Evolutionary conservation across 306 rosid species (phyloP).

Genomic region (Cercis canadensis): DNA sequence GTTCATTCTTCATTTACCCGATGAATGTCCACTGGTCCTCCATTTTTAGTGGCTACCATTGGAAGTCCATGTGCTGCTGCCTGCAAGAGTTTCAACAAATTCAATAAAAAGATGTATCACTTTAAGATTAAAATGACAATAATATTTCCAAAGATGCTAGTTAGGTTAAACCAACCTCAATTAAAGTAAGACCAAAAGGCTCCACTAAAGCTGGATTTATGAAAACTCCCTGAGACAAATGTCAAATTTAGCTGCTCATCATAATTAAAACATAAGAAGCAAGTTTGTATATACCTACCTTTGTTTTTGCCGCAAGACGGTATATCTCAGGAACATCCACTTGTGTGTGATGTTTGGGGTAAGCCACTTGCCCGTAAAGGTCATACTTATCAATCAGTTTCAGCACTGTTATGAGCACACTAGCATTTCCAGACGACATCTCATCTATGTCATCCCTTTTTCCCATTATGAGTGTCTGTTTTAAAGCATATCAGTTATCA

Average conservation of each 20-base stretch:
- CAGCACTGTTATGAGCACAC: slow-evolving; percentile 77
- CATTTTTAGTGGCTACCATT: slow-evolving; percentile 90
- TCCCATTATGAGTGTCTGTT: slow-evolving; percentile 86
- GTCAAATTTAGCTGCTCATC: slow-evolving; percentile 33
- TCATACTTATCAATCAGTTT: slow-evolving; percentile 88
- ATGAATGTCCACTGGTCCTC: slow-evolving; percentile 94
- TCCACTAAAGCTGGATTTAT: slow-evolving; percentile 94
- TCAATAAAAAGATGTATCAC: slow-evolving; percentile 6
- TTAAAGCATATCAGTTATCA: slow-evolving; percentile 21
- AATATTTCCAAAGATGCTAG: slow-evolving; percentile 14
- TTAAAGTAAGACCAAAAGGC: slow-evolving; percentile 91
- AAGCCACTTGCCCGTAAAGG: slow-evolving; percentile 88
- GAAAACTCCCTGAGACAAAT: slow-evolving; percentile 82
- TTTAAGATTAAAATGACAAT: slow-evolving; percentile 23
- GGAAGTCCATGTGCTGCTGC: slow-evolving; percentile 98
- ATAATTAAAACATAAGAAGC: slow-evolving; percentile 21
- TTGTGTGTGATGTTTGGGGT: slow-evolving; percentile 93
- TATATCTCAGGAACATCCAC: slow-evolving; percentile 94
- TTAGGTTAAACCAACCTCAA: slow-evolving; percentile 66
- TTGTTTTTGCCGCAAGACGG: slow-evolving; percentile 82
- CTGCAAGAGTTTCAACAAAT: slow-evolving; percentile 49
- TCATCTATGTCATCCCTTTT: slow-evolving; percentile 84
- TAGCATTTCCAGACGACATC: slow-evolving; percentile 81
- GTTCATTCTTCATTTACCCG: slow-evolving; percentile 53
- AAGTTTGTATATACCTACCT: slow-evolving; percentile 47